Conservation (phyloP, 768 basidiomycete species). For the Mycena capillaripes region DNA sequence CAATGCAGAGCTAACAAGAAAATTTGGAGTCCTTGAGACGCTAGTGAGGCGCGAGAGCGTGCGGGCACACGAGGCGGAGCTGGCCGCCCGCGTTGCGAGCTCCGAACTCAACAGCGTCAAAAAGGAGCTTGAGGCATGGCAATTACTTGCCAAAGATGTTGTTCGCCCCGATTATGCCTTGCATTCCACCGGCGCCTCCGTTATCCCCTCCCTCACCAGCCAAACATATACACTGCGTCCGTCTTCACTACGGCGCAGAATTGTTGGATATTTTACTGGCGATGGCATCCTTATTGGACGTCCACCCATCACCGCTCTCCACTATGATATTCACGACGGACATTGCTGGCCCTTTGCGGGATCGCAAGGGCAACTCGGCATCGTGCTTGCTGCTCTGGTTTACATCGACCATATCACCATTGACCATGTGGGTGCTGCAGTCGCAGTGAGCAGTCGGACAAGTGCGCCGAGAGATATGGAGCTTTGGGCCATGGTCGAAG, state of each 20-base stretch:
- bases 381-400: conserved; percentile 81
- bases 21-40: too few relatives aligned
- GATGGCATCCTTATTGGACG: conserved; percentile 76
- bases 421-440: conserved; percentile 88
- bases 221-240: conserved; percentile 78
- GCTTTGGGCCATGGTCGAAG: conserved; percentile 91
- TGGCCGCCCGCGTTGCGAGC: conserved; percentile 57
- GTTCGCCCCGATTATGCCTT: conserved; percentile 89
- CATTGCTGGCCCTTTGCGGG: conserved; percentile 95
- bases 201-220: conserved; percentile 88
- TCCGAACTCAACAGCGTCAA: conserved; percentile 63
- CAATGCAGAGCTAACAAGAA: too few relatives aligned
- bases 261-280: conserved; percentile 72
- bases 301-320: conserved; percentile 87
- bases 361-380: conserved; percentile 82
- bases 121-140: conserved; percentile 68
- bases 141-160: conserved; percentile 58
- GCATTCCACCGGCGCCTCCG: conserved; percentile 82
- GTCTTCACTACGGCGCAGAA: conserved; percentile 57
- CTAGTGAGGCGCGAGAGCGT: conserved; percentile 50
- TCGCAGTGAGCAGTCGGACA: conserved; percentile 80
- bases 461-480: conserved; percentile 90
- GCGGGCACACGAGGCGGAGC: conserved; percentile 61
- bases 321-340: conserved; percentile 85
- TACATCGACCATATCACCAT: conserved; percentile 84